Percentiles rank a stretch among this genome's conserved stretches.
phyloP scores from a whole-genome alignment of 805 yeast genomes.

The Candida rishiriensis region DNA sequence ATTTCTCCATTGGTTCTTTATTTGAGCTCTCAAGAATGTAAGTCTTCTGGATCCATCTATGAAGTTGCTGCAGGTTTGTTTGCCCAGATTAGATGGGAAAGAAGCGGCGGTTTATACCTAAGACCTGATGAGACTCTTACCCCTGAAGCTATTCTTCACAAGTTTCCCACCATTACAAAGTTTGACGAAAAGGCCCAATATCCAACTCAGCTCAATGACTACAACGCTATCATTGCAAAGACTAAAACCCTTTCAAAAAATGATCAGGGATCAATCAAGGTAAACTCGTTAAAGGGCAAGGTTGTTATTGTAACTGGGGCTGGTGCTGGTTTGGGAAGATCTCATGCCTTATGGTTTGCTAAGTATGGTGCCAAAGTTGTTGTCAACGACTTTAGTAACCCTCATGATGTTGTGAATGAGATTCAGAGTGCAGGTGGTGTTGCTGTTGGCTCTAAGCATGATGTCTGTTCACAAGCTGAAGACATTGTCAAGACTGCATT shows the following conservation, averaged over 20 bases:
- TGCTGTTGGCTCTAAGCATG: slow-evolving; percentile 81
- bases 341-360: slow-evolving; percentile 82
- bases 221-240: slow-evolving; percentile 52
- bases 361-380: slow-evolving; percentile 93
- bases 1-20: slow-evolving; percentile 88
- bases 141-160: slow-evolving; percentile 75
- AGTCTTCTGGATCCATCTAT: slow-evolving; percentile 69
- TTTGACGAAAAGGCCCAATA: slow-evolving; percentile 59
- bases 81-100: slow-evolving; percentile 92
- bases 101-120: slow-evolving; percentile 81
- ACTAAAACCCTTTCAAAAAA: slow-evolving; percentile 51
- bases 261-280: slow-evolving; percentile 44
- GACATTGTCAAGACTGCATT: slow-evolving; percentile 75
- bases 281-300: slow-evolving; percentile 66
- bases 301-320: slow-evolving; percentile 94
- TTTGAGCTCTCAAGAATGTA: slow-evolving; percentile 61
- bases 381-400: slow-evolving; percentile 82
- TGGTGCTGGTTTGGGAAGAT: slow-evolving; percentile 90
- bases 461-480: slow-evolving; percentile 72
- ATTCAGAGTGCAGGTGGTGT: slow-evolving; percentile 60
- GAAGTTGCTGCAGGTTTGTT: slow-evolving; percentile 95
- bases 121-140: slow-evolving; percentile 74
- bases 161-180: slow-evolving; percentile 58
- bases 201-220: slow-evolving; percentile 73
- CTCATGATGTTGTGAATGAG: slow-evolving; percentile 68